These are phyloP conservation scores for Colletotrichum sp. DNA, from an alignment of 2,329 filamentous ascomycete species.

Conservation along the genomic window DNA sequence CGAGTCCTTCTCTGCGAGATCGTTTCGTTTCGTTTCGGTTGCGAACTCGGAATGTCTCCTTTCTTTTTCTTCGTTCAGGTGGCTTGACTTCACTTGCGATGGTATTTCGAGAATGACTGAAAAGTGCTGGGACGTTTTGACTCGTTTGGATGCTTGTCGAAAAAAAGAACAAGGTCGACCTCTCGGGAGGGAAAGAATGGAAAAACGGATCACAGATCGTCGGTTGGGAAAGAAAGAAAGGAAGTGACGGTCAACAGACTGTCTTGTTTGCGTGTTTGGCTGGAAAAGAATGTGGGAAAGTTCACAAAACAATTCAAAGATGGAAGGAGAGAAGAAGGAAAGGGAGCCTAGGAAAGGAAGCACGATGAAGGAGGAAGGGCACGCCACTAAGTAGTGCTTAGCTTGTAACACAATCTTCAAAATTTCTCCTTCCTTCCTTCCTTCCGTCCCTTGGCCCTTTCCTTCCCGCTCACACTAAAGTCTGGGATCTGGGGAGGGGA, in stretches of 20 bases:
- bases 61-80: not conserved
- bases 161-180: not conserved
- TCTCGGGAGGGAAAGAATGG: constrained; percentile 9
- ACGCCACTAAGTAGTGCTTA: constrained; percentile 18
- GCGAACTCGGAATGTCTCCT: not conserved
- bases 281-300: constrained; percentile 15
- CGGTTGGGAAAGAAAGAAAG: constrained; percentile 9
- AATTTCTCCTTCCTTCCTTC: not conserved
- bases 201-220: constrained; percentile 21
- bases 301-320: constrained; percentile 3
- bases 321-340: constrained; percentile 8
- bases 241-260: constrained; percentile 16
- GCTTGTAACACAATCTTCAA: not conserved
- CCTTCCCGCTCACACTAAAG: not conserved
- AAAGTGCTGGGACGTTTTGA: not conserved
- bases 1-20: not conserved
- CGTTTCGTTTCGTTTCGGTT: not conserved
- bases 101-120: not conserved
- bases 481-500: not conserved
- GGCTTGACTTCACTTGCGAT: not conserved
- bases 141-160: not conserved
- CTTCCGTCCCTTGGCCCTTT: not conserved
- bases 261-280: constrained; percentile 9
- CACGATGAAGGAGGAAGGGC: not conserved
- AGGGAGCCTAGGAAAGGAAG: not conserved